Percentiles rank a stretch among this genome's conserved stretches.
Evolutionary conservation across 768 basidiomycete genomes (phyloP).

Genomic region (Suillus lakei): DNA sequence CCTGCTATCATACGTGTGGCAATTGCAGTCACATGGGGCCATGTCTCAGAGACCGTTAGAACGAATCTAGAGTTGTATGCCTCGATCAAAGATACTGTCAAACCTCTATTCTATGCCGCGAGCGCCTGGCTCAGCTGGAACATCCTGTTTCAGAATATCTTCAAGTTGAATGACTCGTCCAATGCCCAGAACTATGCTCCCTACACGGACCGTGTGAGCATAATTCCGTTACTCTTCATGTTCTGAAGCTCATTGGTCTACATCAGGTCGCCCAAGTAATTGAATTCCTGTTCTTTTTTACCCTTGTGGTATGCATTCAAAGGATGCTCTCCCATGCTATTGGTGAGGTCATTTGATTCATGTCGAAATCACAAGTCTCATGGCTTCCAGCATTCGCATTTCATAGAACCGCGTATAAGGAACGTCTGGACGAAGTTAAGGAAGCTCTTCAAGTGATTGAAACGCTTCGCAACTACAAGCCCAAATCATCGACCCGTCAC

Average conservation of each 20-base stretch:
- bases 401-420: constrained; percentile 77
- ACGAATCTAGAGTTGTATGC: constrained; percentile 69
- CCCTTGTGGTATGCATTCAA: constrained; percentile 63
- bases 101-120: constrained; percentile 75
- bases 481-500: constrained; percentile 35
- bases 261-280: constrained; percentile 64
- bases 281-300: constrained; percentile 78
- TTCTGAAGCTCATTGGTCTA: constrained; percentile 5
- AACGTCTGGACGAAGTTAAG: constrained; percentile 65
- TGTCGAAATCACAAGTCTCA: constrained; percentile 2
- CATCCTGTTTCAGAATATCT: constrained; percentile 74
- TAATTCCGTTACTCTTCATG: background rate
- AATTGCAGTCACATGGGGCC: constrained; percentile 72
- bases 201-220: constrained; percentile 64
- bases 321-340: constrained; percentile 74
- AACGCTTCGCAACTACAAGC: constrained; percentile 67
- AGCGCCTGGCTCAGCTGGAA: constrained; percentile 76
- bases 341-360: constrained; percentile 31
- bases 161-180: constrained; percentile 51
- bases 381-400: constrained; percentile 64
- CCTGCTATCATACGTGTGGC: constrained; percentile 57
- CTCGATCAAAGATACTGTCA: constrained; percentile 69
- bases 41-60: constrained; percentile 73
- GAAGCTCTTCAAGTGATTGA: constrained; percentile 64
- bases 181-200: constrained; percentile 51